Base-by-base conservation (phyloP, 2,329 filamentous ascomycete genomes). In the Aspergillus sp. region DNA sequence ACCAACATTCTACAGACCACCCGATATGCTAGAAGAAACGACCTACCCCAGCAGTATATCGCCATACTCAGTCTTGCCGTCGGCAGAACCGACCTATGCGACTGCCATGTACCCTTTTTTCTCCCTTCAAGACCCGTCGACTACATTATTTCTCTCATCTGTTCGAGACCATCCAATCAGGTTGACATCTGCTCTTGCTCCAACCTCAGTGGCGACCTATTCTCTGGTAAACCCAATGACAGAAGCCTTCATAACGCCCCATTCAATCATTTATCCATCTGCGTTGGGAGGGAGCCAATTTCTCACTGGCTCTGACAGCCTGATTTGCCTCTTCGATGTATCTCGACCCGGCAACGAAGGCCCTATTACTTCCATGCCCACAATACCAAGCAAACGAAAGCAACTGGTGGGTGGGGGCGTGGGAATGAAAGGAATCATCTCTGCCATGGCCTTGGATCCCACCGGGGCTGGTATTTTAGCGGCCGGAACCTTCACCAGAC, bases 271-370 rank as follows among this genome's bases (percentile, higher is more conserved):
- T n/a, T 89, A 85, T 70, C 77, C 77, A 3, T 61, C 69, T 17
- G 76, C 73, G 3, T 68, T 75, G 4, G 72, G 78, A 8, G 82
- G 83, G 9, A 76, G 76, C 0, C 77, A 76, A 6, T 88, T 89
- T 72, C 73, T 88, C 54, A 84, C 85, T 4, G 86, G 86, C n/a
- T 79, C 79, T 2, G 77, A 82, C 41, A 82, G 82, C 61, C 67
- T 79, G 10, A 80, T 89, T 49, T 80, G 82, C 47, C 69, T 82
- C 15, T 89, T 88, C 67, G 85, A 89, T 70, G 68, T 85, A 25
- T 75, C 77, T 5, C 75, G 82, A 9, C 69, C 79, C 5, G 78
- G 80, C 3, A 73, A 64, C 25, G 73, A 80, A 25, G 80, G 78
- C 0, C 85, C 86, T 0, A 60, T 81, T 1, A 68, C 73, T 1